Base-by-base conservation (phyloP, 2,329 filamentous ascomycete species). In the Phialocephala sp. region DNA sequence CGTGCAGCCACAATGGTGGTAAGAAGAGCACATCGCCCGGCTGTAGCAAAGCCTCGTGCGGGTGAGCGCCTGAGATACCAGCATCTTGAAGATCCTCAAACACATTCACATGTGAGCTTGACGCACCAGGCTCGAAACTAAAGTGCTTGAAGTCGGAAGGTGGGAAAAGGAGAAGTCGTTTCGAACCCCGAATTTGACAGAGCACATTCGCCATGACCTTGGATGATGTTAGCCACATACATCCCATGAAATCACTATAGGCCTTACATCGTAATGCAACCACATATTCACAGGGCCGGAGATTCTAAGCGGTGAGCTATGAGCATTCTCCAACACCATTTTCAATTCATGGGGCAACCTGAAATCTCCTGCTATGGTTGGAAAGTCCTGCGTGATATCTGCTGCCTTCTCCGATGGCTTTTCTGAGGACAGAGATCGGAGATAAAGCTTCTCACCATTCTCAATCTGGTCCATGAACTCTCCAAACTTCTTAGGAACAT, bases 151-250 rank as follows among this genome's bases (percentile, higher is more conserved):
- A 87, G 73, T 97, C 92, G 1, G 83, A 81, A 0, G 94, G 93
- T 0, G 92, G 92, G 75, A 93, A 97, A 1, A 97, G 82, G 4
- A 92, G 78, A 65, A 96, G 82, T 35, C 85, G 84, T 75, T 95
- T 96, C 0, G 84, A 83, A 4, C 93, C 93, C 43, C 81, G 79
- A 60, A 97, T 84, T 75, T 97, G 93, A 73, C 89, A 93, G 66
- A 95, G 89, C 3, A 97, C 83, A 73, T 97, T 97, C 59, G 92
- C 91, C 85, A 96, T 93, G 18, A 95, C 92, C 85, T 91, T 64
- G 58, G 27, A 41, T 69, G 55, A 58, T 60, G 68, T 73, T 54
- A 73, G 59, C 60, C 43, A 35, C n/a, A 20, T 12, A 27, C 5
- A 12, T 37, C 3, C 9, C 20, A n/a, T 24, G 32, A 41, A 18